Evolutionary conservation across 805 yeast genomes (phyloP), one percentile per base, ranked within the genome.

Genomic region (Candida pseudoglaebosa): DNA sequence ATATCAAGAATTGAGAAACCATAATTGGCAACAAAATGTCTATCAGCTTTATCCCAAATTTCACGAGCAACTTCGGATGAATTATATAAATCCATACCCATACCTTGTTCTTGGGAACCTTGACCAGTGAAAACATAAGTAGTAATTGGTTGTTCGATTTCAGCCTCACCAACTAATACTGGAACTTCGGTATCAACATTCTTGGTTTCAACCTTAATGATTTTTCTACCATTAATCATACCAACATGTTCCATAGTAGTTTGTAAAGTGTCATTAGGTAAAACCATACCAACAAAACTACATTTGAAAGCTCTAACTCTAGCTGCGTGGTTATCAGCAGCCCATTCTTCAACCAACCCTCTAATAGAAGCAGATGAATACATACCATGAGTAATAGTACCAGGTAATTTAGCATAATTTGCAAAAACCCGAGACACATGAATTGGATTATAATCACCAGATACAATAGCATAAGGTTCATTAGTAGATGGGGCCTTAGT

Each of bases 91-190:
- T 93, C 99, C 99, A 93, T 93, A 76, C 99, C 99, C 99, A 93
- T 93, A 63, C 97, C 97, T 73, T 95, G 99, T 67, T 95, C 99
- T 70, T 93, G 99, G 44, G 99, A 91, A 65, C 99, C 99, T 75
- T 93, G 99, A 61, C 99, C 99, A 49, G 99, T 93, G 71, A 95
- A 93, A 42, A 93, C 95, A 62, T 86, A 93, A 15, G 99, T 84
- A 32, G 98, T 86, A 38, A 83, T 84, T 24, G 99, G 99, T 71
- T 93, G 99, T 54, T 93, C 98, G 56, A 95, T 90, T 72, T 93
- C 99, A 40, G 99, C 99, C 71, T 88, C 95, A 70, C 98, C 99
- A 38, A 75, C 63, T 53, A 93, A 74, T 15, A 93, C 99, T 28
- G 75, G 66, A 44, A 76, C 77, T 42, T 79, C 90, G 42, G 91